Evolutionary conservation across 106 monocot genomes (phyloP).

Genomic region (Amphibolis antarctica): DNA sequence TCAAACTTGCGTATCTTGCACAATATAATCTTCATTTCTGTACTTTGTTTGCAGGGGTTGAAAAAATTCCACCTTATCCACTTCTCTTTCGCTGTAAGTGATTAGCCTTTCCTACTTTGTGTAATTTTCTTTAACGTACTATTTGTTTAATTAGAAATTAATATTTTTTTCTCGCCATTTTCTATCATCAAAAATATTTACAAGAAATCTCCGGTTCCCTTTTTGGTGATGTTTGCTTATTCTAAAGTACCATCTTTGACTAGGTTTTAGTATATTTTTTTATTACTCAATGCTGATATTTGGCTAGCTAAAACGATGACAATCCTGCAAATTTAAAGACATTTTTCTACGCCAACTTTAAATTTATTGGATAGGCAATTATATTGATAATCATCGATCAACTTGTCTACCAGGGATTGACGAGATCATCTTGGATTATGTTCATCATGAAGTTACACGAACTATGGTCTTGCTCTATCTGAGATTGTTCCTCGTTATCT

Average conservation of each 20-base stretch:
- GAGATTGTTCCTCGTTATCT: slow-evolving; percentile 9
- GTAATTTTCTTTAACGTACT: background rate
- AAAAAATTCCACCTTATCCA: slow-evolving; percentile 4
- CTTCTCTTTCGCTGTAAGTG: slow-evolving; percentile 15
- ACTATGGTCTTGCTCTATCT: slow-evolving; percentile 12
- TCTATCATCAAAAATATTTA: too few relatives aligned
- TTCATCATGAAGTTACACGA: slow-evolving; percentile 14
- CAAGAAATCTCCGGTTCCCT: too few relatives aligned
- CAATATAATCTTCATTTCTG: background rate
- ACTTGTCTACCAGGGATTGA: slow-evolving; percentile 7
- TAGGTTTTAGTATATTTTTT: too few relatives aligned
- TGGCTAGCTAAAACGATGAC: too few relatives aligned
- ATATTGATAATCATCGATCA: background rate
- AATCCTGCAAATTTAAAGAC: too few relatives aligned
- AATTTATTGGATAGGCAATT: background rate
- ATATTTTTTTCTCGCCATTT: background rate
- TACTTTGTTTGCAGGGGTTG: slow-evolving; percentile 4
- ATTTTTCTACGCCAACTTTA: background rate
- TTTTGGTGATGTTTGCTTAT: too few relatives aligned
- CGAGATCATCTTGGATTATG: slow-evolving; percentile 17
- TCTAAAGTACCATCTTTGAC: too few relatives aligned
- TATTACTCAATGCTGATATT: too few relatives aligned
- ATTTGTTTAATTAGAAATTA: background rate
- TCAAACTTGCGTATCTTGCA: background rate
- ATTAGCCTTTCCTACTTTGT: background rate